phyloP scores from a whole-genome alignment of 306 rosid species.

The Bauhinia variegata region DNA sequence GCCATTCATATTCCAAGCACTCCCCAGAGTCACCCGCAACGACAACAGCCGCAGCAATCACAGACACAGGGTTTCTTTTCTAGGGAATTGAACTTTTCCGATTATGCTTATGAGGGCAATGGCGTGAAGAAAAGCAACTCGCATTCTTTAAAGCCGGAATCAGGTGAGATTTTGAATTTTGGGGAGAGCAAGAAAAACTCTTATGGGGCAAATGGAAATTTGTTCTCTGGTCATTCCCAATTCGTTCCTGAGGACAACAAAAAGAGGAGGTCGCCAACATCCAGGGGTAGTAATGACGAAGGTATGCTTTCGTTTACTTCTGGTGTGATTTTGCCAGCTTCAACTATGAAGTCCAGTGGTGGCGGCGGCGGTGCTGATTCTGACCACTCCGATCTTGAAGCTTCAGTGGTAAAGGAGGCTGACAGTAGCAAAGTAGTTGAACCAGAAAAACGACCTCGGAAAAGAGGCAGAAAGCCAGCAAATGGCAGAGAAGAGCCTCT shows the following conservation, averaged over 20 bases:
- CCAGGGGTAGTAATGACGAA: conserved; percentile 77
- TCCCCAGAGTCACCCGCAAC: conserved; percentile 30
- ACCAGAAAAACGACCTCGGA: conserved; percentile 88
- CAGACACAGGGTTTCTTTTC: conserved; percentile 66
- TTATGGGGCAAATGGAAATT: conserved; percentile 38
- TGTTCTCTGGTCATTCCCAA: conserved; percentile 59
- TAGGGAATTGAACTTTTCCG: conserved; percentile 69
- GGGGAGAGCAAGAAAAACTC: conserved; percentile 71
- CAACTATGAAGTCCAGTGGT: conserved; percentile 51
- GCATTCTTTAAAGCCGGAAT: conserved; percentile 72
- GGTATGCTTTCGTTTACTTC: conserved; percentile 95
- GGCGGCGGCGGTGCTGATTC: conserved; percentile 48
- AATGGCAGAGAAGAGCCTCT: conserved; percentile 95
- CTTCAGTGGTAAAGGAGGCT: conserved; percentile 73
- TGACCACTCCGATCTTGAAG: conserved; percentile 91
- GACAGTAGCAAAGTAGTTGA: conserved; percentile 76
- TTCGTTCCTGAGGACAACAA: conserved; percentile 53
- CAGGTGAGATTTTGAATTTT: conserved; percentile 81
- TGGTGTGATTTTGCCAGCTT: conserved; percentile 63
- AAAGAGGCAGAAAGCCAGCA: conserved; percentile 90
- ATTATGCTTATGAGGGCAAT: conserved; percentile 50
- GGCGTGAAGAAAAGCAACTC: conserved; percentile 52
- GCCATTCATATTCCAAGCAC: conserved; percentile 44
- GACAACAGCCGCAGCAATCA: conserved; percentile 36
- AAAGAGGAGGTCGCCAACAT: conserved; percentile 70